Evolutionary conservation across 148 eudicot species (phyloP), one percentile per base, ranked within the genome.

Genomic region (Beta vulgaris): DNA sequence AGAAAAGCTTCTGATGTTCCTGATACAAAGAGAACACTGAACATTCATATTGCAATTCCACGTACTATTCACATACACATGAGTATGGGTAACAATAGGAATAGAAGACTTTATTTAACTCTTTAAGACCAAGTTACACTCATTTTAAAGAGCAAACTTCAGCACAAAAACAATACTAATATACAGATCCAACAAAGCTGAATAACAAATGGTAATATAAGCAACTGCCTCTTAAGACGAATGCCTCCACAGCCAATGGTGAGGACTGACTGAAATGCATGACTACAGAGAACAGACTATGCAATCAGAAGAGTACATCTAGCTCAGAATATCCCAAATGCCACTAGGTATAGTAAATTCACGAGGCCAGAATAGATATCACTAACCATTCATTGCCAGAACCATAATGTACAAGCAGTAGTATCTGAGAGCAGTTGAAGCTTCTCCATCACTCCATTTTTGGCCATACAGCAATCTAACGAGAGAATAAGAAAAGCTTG

Each of bases 371-470:
- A 48, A 60, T 60, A 44, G n/a, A n/a, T 59, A 69, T 72, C 11
- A 79, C 85, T 82, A 76, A 88, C 98, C 98, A 76, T 96, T 96
- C 91, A 92, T 87, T 34, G 98, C 99, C 79, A 96, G 84, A 65
- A 81, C 82, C 59, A 91, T 82, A 53, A 96, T 92, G 79, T 89
- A 96, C 74, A 92, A 60, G 80, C 98, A 89, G 78, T 92, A 96
- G 81, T 84, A 91, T 79, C 82, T 80, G 67, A 92, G 91, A 76
- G 98, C 97, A 63, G 90, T 81, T 49, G 99, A 82, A 68, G 99
- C 99, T 91, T 96, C 99, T 79, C 99, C 99, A 69, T 96, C 98
- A 83, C 98, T 96, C 98, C 99, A 96, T 78, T 89, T 91, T 74
- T 81, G 85, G 77, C 98, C 99, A 80, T 92, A 96, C 46, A 96